phyloP scores from a whole-genome alignment of 495 filamentous ascomycete species.

The Aspergillus kassunensis region DNA sequence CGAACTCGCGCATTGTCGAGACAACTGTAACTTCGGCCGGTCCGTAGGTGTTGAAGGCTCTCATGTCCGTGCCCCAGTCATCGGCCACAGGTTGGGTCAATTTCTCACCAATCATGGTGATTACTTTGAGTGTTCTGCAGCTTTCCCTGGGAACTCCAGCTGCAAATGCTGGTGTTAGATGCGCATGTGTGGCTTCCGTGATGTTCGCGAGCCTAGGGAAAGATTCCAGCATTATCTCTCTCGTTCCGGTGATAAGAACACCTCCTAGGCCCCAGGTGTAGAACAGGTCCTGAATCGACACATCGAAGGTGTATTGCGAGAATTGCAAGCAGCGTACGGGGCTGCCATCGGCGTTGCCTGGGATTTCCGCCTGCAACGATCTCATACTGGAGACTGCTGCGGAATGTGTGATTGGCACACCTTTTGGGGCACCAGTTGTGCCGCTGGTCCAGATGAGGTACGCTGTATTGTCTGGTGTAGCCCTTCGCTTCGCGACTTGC shows the following conservation, averaged over 20 bases:
- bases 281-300: constrained; percentile 38
- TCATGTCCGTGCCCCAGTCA: constrained; percentile 33
- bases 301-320: constrained; percentile 37
- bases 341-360: constrained; percentile 20
- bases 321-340: constrained; percentile 34
- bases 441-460: constrained; percentile 79
- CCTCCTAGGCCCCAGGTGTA: constrained; percentile 38
- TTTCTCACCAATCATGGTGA: constrained; percentile 96
- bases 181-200: constrained; percentile 35
- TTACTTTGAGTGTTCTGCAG: constrained; percentile 53
- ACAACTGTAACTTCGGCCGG: constrained; percentile 37
- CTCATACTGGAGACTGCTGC: constrained; percentile 33
- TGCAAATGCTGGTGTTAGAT: constrained; percentile 36
- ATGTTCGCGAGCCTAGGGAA: constrained; percentile 29
- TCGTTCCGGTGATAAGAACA: constrained; percentile 30
- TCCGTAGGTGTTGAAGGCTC: constrained; percentile 35
- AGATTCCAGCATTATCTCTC: constrained; percentile 33
- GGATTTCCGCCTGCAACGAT: constrained; percentile 28
- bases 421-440: constrained; percentile 81
- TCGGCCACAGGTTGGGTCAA: constrained; percentile 56
- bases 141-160: constrained; percentile 25
- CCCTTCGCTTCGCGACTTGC: neutral
- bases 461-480: constrained; percentile 46
- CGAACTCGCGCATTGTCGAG: constrained; percentile 33
- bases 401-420: constrained; percentile 35